A percentile compares a stretch with the other conserved stretches of the same genome.
Evolutionary conservation across 2,329 filamentous ascomycete genomes (phyloP).

Genomic region (Tolypocladium endophyticum): DNA sequence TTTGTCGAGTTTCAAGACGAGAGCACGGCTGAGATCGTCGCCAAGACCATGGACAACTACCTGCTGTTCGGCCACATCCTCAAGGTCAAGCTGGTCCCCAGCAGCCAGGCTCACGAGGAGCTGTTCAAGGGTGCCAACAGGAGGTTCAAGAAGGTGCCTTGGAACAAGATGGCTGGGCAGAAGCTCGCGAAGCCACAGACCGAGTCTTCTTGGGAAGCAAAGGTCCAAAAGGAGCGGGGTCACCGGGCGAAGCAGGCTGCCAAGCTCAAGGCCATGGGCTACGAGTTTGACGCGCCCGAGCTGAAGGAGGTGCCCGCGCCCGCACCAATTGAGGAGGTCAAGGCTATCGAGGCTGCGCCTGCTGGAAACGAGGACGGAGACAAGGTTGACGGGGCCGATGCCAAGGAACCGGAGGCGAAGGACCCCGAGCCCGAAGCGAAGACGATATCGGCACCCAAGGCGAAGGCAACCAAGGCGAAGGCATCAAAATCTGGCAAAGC

Average conservation of each 20-base stretch:
- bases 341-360: slow-evolving; percentile 26
- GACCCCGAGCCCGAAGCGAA: slow-evolving; percentile 12
- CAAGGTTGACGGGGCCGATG: slow-evolving; percentile 9
- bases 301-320: slow-evolving; percentile 48
- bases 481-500: slow-evolving; percentile 14
- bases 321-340: slow-evolving; percentile 23
- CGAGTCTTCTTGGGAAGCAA: slow-evolving; percentile 68
- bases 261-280: slow-evolving; percentile 70
- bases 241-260: slow-evolving; percentile 58
- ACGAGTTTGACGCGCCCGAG: slow-evolving; percentile 67
- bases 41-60: slow-evolving; percentile 96
- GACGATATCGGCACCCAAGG: slow-evolving; percentile 14
- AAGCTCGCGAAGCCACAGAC: slow-evolving; percentile 63
- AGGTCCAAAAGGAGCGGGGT: slow-evolving; percentile 61
- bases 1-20: slow-evolving; percentile 87
- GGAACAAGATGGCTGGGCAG: slow-evolving; percentile 75
- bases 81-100: slow-evolving; percentile 70
- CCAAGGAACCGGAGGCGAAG: slow-evolving; percentile 9
- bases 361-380: slow-evolving; percentile 3
- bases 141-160: slow-evolving; percentile 79
- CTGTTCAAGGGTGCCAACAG: slow-evolving; percentile 86
- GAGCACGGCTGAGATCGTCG: slow-evolving; percentile 72
- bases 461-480: slow-evolving; percentile 18
- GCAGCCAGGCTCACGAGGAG: slow-evolving; percentile 67
- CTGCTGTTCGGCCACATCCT: slow-evolving; percentile 89